Evolutionary conservation across 768 basidiomycete species (phyloP).

Genomic region (Lyophyllum atratum): DNA sequence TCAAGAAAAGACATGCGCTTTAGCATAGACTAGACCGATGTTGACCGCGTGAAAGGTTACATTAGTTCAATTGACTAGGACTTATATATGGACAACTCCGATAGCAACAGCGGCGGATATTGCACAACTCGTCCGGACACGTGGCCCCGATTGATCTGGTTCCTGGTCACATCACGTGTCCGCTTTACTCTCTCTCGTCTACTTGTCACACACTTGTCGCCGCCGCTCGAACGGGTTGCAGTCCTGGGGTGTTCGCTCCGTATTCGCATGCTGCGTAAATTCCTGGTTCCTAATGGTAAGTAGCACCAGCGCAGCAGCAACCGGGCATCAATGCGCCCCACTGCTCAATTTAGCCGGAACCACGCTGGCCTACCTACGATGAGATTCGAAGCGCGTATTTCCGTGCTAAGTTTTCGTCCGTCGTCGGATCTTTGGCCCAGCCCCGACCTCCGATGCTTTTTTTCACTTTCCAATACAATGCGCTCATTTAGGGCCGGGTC

Average conservation of each 20-base stretch:
- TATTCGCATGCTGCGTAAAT: too few species aligned
- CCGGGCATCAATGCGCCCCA: neutral
- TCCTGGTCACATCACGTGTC: slow-evolving; percentile 2
- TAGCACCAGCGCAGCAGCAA: neutral
- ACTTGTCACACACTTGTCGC: slow-evolving; percentile 1
- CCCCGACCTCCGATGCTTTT: slow-evolving; percentile 6
- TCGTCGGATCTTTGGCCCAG: slow-evolving; percentile 12
- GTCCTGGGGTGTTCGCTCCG: too few species aligned
- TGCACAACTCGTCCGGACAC: slow-evolving; percentile 6
- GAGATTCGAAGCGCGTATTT: slow-evolving; percentile 1
- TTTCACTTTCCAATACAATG: neutral
- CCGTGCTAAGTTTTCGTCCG: neutral
- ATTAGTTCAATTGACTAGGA: slow-evolving; percentile 1
- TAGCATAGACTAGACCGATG: neutral
- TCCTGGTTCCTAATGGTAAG: neutral
- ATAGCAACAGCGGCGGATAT: slow-evolving; percentile 11
- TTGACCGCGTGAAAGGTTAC: slow-evolving; percentile 1
- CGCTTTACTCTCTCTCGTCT: neutral
- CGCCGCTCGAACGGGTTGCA: neutral
- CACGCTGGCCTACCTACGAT: neutral
- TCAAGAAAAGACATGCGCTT: slow-evolving; percentile 4
- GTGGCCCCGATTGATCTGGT: slow-evolving; percentile 6
- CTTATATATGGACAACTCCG: slow-evolving; percentile 12
- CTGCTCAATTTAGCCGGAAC: too few species aligned
- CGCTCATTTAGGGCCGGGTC: neutral